phyloP scores from a whole-genome alignment of 768 basidiomycete species.

The Mycena latifolia region DNA sequence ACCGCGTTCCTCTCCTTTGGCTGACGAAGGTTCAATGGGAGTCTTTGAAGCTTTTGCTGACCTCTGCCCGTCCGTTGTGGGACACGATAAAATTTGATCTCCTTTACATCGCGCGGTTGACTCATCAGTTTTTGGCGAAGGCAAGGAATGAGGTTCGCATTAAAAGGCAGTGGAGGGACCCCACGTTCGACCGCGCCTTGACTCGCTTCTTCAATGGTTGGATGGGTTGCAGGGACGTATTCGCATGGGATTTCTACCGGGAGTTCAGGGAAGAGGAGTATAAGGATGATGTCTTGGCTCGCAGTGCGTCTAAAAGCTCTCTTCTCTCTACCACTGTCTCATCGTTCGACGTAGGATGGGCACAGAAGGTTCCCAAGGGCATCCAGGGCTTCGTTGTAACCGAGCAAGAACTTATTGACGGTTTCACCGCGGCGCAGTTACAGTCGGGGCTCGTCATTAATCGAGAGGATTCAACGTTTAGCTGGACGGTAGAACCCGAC shows the following conservation, averaged over 20 bases:
- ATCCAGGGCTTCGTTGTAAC: slow-evolving; percentile 33
- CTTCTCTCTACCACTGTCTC: not conserved
- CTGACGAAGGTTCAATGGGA: slow-evolving; percentile 33
- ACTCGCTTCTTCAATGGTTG: slow-evolving; percentile 37
- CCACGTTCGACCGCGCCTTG: slow-evolving; percentile 30
- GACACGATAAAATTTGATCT: slow-evolving; percentile 31
- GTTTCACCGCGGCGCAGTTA: slow-evolving; percentile 18
- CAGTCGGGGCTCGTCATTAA: slow-evolving; percentile 23
- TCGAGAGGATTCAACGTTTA: slow-evolving; percentile 13
- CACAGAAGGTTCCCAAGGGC: slow-evolving; percentile 35
- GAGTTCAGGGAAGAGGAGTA: slow-evolving; percentile 37
- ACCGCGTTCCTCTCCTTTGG: slow-evolving; percentile 34
- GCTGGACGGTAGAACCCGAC: slow-evolving; percentile 24
- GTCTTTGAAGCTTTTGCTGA: slow-evolving; percentile 27
- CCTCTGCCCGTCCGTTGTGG: slow-evolving; percentile 31
- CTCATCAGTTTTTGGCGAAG: slow-evolving; percentile 23
- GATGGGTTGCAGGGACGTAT: slow-evolving; percentile 33
- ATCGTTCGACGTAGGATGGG: slow-evolving; percentile 26
- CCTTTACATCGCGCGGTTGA: slow-evolving; percentile 32
- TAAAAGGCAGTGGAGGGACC: slow-evolving; percentile 33
- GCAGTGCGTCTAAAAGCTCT: slow-evolving; percentile 25
- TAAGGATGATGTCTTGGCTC: slow-evolving; percentile 32
- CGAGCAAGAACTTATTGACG: slow-evolving; percentile 33
- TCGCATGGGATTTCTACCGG: slow-evolving; percentile 30
- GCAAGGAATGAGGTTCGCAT: slow-evolving; percentile 29